Percentiles rank a stretch among this genome's conserved stretches.
These are phyloP conservation scores for Anacardium occidentale DNA, from an alignment of 345 rosid genomes.

Conservation along the genomic window DNA sequence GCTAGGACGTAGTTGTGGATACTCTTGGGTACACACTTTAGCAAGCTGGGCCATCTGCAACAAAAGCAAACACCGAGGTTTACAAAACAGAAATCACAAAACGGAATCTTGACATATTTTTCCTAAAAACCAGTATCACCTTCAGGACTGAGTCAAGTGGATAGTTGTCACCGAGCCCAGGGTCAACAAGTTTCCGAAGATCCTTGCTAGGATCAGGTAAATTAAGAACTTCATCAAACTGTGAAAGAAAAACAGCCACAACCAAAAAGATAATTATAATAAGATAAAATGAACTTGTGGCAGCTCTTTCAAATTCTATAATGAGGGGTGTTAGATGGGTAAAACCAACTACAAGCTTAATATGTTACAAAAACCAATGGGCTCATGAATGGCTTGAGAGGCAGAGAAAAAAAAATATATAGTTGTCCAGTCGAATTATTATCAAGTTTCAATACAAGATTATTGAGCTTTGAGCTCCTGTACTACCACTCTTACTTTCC, in stretches of 20 bases:
- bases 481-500: background rate
- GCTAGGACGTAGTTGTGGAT: constrained; percentile 71
- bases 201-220: constrained; percentile 59
- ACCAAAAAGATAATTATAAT: background rate
- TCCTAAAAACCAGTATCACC: constrained; percentile 38
- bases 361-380: no score
- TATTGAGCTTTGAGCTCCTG: background rate
- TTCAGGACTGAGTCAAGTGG: constrained; percentile 69
- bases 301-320: background rate
- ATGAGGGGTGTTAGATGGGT: background rate
- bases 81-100: constrained; percentile 7
- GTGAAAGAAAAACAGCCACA: constrained; percentile 7
- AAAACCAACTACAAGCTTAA: background rate
- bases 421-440: background rate
- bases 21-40: constrained; percentile 81
- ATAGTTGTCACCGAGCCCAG: constrained; percentile 68
- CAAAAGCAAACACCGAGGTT: constrained; percentile 7
- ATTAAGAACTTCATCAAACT: constrained; percentile 77
- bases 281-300: background rate
- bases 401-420: no score
- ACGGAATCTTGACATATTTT: background rate
- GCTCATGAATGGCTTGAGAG: no score
- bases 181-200: constrained; percentile 60
- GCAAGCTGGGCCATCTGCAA: constrained; percentile 90
- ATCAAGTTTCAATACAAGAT: background rate